Evolutionary conservation across 2,329 filamentous ascomycete species (phyloP), one percentile per base, ranked within the genome.

Genomic region (Sporothrix phasma): DNA sequence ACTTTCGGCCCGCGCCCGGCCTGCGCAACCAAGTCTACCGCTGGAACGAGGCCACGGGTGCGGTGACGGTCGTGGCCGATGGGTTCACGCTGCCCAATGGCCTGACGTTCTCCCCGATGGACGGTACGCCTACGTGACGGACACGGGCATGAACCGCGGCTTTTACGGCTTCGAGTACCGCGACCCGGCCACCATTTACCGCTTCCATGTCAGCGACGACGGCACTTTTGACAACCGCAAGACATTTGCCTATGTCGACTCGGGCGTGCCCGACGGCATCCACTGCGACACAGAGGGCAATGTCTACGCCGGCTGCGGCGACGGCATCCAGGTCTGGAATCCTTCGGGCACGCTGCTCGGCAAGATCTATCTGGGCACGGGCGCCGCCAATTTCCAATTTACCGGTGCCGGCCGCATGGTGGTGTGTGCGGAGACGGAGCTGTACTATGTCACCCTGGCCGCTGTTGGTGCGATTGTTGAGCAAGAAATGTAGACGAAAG

Each of bases 21-120:
- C 70, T 86, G 11, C 81, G 76, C 4, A 81, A 80, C 64, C 84
- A 87, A 69, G 81, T 86, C 0, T 87, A 87, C 70, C 78, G 82
- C 2, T 80, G 81, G 53, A 78, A 82, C 51, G 77, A 79, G 1
- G 68, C 66, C 0, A 84, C 79, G 0, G 80, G 80, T 0, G 78
- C 80, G 0, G 72, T 86, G 3, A 76, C 78, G 1, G 79, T 81
- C 0, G 83, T 84, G 3, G 84, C 84, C 0, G 84, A 87, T 68
- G 82, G 78, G 0, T 83, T 87, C 62, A 75, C 70, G 0, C 74
- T 79, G 39, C 81, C 81, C 0, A 87, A 87, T 66, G 84, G 84
- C 7, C 72, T 86, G 46, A 78, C 77, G 1, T 86, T 86, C 69
- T 81, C 80, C 83, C 82, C 0, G 78, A 80, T 65, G 81, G 82